These are phyloP conservation scores for Tulasnella sp. DNA, from an alignment of 768 basidiomycete species.

Conservation along the genomic window DNA sequence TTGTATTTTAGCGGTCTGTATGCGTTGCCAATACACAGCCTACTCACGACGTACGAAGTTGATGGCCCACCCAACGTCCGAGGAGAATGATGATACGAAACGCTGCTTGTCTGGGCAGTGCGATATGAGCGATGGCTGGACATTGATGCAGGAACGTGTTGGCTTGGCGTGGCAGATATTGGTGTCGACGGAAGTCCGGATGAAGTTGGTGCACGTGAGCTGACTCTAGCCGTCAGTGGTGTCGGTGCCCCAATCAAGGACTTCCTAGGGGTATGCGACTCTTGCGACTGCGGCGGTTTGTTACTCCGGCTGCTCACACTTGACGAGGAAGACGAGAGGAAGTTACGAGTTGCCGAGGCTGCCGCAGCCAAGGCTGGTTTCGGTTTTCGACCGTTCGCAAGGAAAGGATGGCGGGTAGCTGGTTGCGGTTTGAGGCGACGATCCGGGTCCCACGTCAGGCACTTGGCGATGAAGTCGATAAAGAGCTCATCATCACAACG, in stretches of 20 bases:
- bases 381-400: slow-evolving; percentile 46
- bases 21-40: neutral
- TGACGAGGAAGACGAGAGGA: slow-evolving; percentile 9
- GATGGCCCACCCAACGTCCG: neutral
- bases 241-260: slow-evolving; percentile 83
- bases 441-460: slow-evolving; percentile 97
- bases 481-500: slow-evolving; percentile 91
- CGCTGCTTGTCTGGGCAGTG: slow-evolving; percentile 10
- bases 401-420: slow-evolving; percentile 84
- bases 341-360: slow-evolving; percentile 24
- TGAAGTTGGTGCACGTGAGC: slow-evolving; percentile 3
- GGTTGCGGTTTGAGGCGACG: slow-evolving; percentile 87
- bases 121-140: slow-evolving; percentile 11
- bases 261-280: slow-evolving; percentile 67
- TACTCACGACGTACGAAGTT: slow-evolving; percentile 5
- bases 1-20: neutral
- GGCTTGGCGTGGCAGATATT: slow-evolving; percentile 3
- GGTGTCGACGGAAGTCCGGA: slow-evolving; percentile 10
- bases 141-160: slow-evolving; percentile 2
- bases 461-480: slow-evolving; percentile 93
- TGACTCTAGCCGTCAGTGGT: slow-evolving; percentile 61
- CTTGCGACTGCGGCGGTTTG: slow-evolving; percentile 31
- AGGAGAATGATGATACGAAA: slow-evolving; percentile 15
- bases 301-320: slow-evolving; percentile 2
- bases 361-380: slow-evolving; percentile 12